A percentile compares a stretch with the other conserved stretches of the same genome.
Conservation (phyloP, 805 yeast genomes). For the Debaryomyces prosopidis region DNA sequence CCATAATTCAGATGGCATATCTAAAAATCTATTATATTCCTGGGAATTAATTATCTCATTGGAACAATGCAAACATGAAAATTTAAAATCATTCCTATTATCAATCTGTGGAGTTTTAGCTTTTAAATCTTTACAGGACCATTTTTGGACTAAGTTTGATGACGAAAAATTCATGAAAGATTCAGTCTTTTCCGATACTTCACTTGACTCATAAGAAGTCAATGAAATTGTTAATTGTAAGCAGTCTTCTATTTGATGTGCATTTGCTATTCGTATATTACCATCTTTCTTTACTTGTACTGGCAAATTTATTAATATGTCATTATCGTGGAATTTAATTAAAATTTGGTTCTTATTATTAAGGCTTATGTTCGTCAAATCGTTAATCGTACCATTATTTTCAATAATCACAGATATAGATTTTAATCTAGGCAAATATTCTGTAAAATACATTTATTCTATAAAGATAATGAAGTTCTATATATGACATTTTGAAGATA, state of each 20-base stretch:
- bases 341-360: background rate
- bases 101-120: conserved; percentile 29
- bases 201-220: background rate
- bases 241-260: conserved; percentile 2
- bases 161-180: conserved; percentile 9
- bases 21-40: conserved; percentile 36
- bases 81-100: conserved; percentile 23
- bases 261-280: background rate
- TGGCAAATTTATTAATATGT: background rate
- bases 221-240: conserved; percentile 5
- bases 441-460: conserved; percentile 20
- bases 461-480: background rate
- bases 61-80: conserved; percentile 33
- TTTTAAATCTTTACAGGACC: conserved; percentile 46
- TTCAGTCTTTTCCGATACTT: conserved; percentile 4
- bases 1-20: conserved; percentile 93
- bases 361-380: conserved; percentile 8
- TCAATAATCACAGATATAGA: conserved; percentile 13
- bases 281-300: background rate
- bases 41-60: conserved; percentile 28
- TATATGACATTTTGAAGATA: background rate
- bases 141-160: conserved; percentile 19
- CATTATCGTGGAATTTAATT: background rate
- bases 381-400: conserved; percentile 7
- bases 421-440: conserved; percentile 24